phyloP scores from a whole-genome alignment of 768 basidiomycete species.

The Pisolithus marmoratus region DNA sequence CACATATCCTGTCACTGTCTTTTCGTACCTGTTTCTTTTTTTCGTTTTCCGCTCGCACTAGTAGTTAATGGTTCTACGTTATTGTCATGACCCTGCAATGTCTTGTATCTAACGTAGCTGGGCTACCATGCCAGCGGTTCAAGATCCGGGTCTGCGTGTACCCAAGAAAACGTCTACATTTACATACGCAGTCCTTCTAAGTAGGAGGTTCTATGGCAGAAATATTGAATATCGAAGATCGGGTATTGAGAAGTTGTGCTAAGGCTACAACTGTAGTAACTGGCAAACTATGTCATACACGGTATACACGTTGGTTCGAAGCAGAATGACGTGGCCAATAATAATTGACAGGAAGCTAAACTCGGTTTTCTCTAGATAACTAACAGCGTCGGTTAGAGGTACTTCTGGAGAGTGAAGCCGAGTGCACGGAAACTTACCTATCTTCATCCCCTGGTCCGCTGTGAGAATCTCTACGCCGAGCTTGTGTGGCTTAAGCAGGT shows the following conservation, averaged over 20 bases:
- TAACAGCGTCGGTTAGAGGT: neutral
- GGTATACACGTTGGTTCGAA: neutral
- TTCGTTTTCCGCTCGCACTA: neutral
- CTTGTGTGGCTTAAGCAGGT: constrained; percentile 51
- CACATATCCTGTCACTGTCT: neutral
- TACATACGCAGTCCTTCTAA: too few relatives aligned
- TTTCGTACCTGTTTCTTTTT: neutral
- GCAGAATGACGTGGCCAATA: neutral
- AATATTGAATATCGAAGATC: neutral
- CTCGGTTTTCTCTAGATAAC: constrained; percentile 13
- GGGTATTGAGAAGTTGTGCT: neutral
- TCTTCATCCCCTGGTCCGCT: constrained; percentile 75
- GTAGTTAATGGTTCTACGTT: neutral
- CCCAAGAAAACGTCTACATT: too few relatives aligned
- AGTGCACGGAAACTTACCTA: constrained; percentile 47
- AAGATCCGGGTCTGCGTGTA: neutral
- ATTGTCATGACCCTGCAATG: neutral
- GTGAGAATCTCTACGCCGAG: constrained; percentile 69
- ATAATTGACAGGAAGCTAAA: neutral
- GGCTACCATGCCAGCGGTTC: neutral
- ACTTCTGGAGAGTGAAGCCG: neutral
- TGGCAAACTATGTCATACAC: neutral
- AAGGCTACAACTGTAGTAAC: neutral
- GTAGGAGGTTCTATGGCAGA: neutral
- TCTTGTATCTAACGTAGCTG: too few relatives aligned